phyloP scores from a whole-genome alignment of 1,284 basidiomycete species.

The Austroboletus novae-zelandiae region DNA sequence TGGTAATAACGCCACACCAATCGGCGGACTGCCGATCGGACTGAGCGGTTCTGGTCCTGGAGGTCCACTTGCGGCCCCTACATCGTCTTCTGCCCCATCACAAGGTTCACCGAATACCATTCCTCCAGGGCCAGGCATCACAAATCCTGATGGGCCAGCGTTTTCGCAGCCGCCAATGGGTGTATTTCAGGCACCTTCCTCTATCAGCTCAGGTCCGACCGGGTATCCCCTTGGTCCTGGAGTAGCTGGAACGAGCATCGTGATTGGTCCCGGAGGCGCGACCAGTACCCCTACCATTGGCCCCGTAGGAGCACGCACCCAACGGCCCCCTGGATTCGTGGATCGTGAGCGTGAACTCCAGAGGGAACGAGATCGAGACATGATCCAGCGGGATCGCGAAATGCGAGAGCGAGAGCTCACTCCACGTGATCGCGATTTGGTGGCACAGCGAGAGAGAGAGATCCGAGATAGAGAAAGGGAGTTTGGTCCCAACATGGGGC shows the following conservation, averaged over 20 bases:
- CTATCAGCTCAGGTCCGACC: slow-evolving; percentile 18
- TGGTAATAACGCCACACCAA: slow-evolving; percentile 8
- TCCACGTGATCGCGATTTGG: slow-evolving; percentile 23
- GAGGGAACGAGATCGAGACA: slow-evolving; percentile 24
- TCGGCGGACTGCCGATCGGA: slow-evolving; percentile 8
- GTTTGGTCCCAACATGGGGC: slow-evolving; percentile 19
- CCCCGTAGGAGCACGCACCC: slow-evolving; percentile 21
- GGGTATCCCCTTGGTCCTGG: slow-evolving; percentile 25
- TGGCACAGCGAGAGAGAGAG: slow-evolving; percentile 23
- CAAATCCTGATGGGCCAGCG: slow-evolving; percentile 16
- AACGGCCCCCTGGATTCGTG: slow-evolving; percentile 26
- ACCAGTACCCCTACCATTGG: slow-evolving; percentile 17
- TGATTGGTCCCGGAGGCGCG: slow-evolving; percentile 25
- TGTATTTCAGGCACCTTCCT: slow-evolving; percentile 28
- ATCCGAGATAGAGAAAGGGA: slow-evolving; percentile 26
- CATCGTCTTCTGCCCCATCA: slow-evolving; percentile 4
- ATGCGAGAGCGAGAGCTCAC: slow-evolving; percentile 22
- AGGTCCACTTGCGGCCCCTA: slow-evolving; percentile 8
- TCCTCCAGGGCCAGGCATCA: slow-evolving; percentile 9
- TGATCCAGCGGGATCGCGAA: slow-evolving; percentile 24
- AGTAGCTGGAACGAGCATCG: slow-evolving; percentile 21
- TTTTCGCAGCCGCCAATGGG: slow-evolving; percentile 32
- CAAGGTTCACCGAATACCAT: slow-evolving; percentile 11
- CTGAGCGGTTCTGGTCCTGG: slow-evolving; percentile 14
- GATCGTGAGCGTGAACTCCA: slow-evolving; percentile 28